Evolutionary conservation across 192 early-diverging fungal species (phyloP), one percentile per base, ranked within the genome.

Genomic region (Glomus cerebriforme): DNA sequence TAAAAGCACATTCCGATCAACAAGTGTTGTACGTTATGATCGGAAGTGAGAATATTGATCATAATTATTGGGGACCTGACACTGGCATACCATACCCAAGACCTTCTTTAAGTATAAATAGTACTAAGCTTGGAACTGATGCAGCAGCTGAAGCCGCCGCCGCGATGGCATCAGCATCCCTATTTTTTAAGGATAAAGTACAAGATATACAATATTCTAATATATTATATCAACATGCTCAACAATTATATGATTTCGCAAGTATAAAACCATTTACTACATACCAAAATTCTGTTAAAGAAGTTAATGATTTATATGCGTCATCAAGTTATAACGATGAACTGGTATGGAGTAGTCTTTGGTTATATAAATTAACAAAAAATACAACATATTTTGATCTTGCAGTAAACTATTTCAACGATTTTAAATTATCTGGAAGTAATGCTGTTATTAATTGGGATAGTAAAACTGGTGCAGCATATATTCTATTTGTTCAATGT

Each of bases 21-120:
- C 81, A 88, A 69, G 83, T 83, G 9, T 78, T 91, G 27, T 86
- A 82, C 76, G 88, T 87, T 29, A 86, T 87, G 77, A 81, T 88
- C 12, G 88, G 88, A 7, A 35, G 80, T 13, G 79, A 62, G 31
- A 60, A 79, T 45, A 39, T 90, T 22, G 88, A 90, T 66, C 88
- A 90, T 73, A 84, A 88, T 78, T 90, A 90, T 63, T 90, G 88
- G 88, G 88, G 88, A 64, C 87, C 89, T 45, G 87, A 87, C 60
- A 84, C 85, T n/a, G 49, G 43, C 15, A 87, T 91, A 39, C 88
- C 88, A 32, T 59, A 72, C 13, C 89, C 88, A 19, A 85, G 88
- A n/a, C 83, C 89, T 24, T 84, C 90, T 24, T 86, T 82, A 67
- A 65, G 76, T 58, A 78, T 91, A 66, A 85, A 84, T 79, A 77